Percentiles rank a stretch among this genome's conserved stretches.
phyloP scores from a whole-genome alignment of 306 rosid species.

The Prosopis cineraria region DNA sequence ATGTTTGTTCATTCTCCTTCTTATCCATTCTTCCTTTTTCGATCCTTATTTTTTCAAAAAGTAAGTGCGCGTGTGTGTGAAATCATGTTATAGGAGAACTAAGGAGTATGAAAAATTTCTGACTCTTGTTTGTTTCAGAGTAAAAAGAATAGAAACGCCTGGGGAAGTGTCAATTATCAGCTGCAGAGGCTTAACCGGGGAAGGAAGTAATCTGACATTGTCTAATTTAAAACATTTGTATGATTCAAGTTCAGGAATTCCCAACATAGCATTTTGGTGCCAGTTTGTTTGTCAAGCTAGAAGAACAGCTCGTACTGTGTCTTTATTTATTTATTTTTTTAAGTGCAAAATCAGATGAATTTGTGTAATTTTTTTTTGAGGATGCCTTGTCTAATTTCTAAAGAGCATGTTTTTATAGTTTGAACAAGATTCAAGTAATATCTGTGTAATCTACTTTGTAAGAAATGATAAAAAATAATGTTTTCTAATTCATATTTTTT shows the following conservation, averaged over 20 bases:
- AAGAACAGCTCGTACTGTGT: slow-evolving; percentile 23
- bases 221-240: slow-evolving; percentile 6
- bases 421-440: neutral
- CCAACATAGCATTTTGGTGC: slow-evolving; percentile 25
- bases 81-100: slow-evolving; percentile 21
- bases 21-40: neutral
- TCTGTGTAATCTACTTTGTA: neutral
- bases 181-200: slow-evolving; percentile 86
- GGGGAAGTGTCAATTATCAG: slow-evolving; percentile 89
- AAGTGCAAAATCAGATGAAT: too few relatives aligned
- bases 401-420: neutral
- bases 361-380: neutral
- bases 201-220: slow-evolving; percentile 53
- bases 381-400: neutral
- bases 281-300: slow-evolving; percentile 31
- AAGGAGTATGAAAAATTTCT: neutral
- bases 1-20: slow-evolving; percentile 3
- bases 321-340: neutral
- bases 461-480: neutral
- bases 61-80: too few relatives aligned
- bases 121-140: slow-evolving; percentile 52
- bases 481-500: neutral
- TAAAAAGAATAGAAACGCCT: slow-evolving; percentile 56
- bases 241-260: slow-evolving; percentile 19
- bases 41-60: neutral